Evolutionary conservation across 345 rosid species (phyloP).

Genomic region (Trapa bicornis): DNA sequence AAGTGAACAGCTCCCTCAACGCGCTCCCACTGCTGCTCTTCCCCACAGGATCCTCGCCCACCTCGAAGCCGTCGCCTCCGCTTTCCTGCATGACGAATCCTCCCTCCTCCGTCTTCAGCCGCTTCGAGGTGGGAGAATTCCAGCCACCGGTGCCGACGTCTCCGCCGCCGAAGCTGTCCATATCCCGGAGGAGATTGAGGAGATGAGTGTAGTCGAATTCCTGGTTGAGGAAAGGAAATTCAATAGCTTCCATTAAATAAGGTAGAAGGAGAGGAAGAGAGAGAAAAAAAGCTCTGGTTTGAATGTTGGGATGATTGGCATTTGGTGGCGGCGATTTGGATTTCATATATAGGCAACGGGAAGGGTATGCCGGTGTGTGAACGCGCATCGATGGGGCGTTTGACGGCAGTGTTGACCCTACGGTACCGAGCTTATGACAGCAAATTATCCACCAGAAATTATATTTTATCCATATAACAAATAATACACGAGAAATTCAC

Average conservation of each 20-base stretch:
- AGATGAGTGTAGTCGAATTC: constrained; percentile 23
- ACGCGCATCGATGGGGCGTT: constrained; percentile 12
- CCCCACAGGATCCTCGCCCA: neutral
- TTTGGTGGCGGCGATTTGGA: neutral
- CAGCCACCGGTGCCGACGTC: neutral
- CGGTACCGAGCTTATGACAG: no score
- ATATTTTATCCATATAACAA: no score
- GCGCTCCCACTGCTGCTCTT: neutral
- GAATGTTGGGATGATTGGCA: neutral
- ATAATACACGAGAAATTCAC: no score
- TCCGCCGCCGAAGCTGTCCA: constrained; percentile 8
- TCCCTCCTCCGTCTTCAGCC: constrained; percentile 9
- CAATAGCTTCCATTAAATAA: constrained; percentile 16
- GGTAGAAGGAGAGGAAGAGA: neutral
- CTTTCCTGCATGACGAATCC: neutral
- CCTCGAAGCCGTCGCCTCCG: neutral
- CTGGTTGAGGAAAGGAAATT: constrained; percentile 18
- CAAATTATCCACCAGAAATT: no score
- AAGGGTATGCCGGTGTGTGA: constrained; percentile 19
- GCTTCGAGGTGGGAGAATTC: constrained; percentile 7
- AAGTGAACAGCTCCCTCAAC: constrained; percentile 30
- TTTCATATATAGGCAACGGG: neutral
- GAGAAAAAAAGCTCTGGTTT: neutral
- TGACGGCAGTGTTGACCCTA: constrained; percentile 15
- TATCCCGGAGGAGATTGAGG: constrained; percentile 16